These are phyloP conservation scores for Bretschneidera sinensis DNA, from an alignment of 345 rosid species.

Conservation along the genomic window DNA sequence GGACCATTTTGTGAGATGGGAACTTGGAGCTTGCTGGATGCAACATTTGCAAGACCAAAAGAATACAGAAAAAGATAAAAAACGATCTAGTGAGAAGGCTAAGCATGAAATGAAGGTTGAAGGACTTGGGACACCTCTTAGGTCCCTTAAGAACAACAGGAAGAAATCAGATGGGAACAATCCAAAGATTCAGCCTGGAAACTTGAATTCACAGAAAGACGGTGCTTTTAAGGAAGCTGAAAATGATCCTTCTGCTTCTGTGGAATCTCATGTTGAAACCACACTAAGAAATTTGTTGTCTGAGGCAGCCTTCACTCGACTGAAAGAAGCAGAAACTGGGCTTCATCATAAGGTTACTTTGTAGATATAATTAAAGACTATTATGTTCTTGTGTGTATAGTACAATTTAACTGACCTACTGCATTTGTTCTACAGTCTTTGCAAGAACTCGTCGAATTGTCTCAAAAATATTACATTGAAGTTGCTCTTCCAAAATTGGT, in stretches of 20 bases:
- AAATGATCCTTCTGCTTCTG: conserved; percentile 31
- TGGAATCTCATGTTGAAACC: conserved; percentile 50
- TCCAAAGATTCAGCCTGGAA: conserved; percentile 33
- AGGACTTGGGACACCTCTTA: conserved; percentile 95
- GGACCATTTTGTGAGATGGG: conserved; percentile 84
- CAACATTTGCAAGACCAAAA: conserved; percentile 95
- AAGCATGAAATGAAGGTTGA: conserved; percentile 88
- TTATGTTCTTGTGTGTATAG: conserved; percentile 14
- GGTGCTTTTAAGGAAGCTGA: conserved; percentile 36
- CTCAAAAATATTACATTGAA: conserved; percentile 76
- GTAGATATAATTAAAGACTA: conserved; percentile 9
- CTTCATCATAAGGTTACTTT: conserved; percentile 77
- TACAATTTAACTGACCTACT: conserved; percentile 24
- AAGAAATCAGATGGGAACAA: conserved; percentile 52
- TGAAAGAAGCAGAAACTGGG: conserved; percentile 86
- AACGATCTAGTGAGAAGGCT: conserved; percentile 53
- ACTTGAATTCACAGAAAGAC: conserved; percentile 34
- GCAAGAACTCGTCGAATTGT: conserved; percentile 76
- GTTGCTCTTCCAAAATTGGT: conserved; percentile 98
- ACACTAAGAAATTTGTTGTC: conserved; percentile 53
- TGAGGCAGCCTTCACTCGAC: conserved; percentile 71
- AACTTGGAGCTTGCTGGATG: conserved; percentile 99
- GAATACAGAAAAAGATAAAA: conserved; percentile 79
- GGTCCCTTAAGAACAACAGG: conserved; percentile 73
- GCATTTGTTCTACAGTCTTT: conserved; percentile 54